Evolutionary conservation across 305 asterid genomes (phyloP).

Genomic region (Fraxinus xanthoxyloides): DNA sequence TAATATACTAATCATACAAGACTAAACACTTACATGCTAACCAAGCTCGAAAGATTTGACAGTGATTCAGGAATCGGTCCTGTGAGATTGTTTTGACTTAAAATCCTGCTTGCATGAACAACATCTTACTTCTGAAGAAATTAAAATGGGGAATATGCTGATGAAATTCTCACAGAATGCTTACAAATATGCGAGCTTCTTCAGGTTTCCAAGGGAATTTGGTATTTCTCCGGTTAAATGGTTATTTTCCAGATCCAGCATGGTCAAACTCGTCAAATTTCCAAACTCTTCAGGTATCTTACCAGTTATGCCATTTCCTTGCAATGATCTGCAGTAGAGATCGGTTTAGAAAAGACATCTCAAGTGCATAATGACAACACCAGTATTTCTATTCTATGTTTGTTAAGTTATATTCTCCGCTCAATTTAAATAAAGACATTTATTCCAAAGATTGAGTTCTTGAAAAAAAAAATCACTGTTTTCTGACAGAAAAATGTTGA

Average conservation of each 20-base stretch:
- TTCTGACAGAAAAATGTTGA: neutral
- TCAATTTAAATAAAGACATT: neutral
- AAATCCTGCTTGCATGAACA: slow-evolving; percentile 47
- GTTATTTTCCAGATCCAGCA: slow-evolving; percentile 78
- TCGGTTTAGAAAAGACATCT: neutral
- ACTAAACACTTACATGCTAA: slow-evolving; percentile 51
- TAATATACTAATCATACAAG: neutral
- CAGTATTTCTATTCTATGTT: neutral
- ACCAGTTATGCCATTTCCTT: slow-evolving; percentile 85
- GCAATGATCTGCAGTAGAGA: slow-evolving; percentile 54
- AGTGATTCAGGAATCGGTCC: slow-evolving; percentile 82
- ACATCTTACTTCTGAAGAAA: slow-evolving; percentile 15
- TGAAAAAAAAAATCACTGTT: neutral
- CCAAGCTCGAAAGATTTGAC: slow-evolving; percentile 49
- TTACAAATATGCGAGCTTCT: slow-evolving; percentile 71
- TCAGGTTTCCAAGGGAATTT: slow-evolving; percentile 71
- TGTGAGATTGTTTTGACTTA: slow-evolving; percentile 68
- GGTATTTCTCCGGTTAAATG: slow-evolving; percentile 80
- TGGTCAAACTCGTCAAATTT: slow-evolving; percentile 74
- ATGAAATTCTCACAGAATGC: slow-evolving; percentile 24
- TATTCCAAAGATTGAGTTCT: neutral
- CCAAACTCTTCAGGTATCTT: slow-evolving; percentile 77
- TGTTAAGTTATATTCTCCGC: neutral
- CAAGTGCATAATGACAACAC: neutral
- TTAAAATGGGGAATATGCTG: neutral